Percentiles rank a stretch among this genome's conserved stretches.
Conservation (phyloP, 176 grass and related monocot genomes). For the Elymus sibiricus region DNA sequence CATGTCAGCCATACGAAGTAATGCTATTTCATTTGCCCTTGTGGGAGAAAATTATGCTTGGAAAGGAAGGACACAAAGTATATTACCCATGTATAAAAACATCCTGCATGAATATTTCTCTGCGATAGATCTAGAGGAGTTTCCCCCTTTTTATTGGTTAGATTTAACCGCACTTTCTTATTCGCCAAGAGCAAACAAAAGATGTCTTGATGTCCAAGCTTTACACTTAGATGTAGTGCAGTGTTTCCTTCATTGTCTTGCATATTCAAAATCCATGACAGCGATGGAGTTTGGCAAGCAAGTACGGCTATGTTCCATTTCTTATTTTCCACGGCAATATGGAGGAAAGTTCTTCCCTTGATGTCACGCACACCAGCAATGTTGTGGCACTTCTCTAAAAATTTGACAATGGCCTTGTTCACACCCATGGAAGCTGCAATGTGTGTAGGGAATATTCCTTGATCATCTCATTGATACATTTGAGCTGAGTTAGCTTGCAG, state of each 20-base stretch:
- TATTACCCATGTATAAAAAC: neutral
- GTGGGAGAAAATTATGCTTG: too few species aligned
- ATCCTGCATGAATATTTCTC: neutral
- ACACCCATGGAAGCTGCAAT: too few species aligned
- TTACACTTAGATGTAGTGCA: constrained; percentile 25
- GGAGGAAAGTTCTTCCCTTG: neutral
- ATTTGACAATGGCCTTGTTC: too few species aligned
- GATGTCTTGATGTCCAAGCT: neutral
- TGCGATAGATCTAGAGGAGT: constrained; percentile 17
- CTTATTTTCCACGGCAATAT: neutral
- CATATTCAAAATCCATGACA: constrained; percentile 16
- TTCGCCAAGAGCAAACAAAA: constrained; percentile 1
- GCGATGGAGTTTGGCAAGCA: neutral
- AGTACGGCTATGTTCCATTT: neutral
- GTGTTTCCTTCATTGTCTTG: constrained; percentile 37
- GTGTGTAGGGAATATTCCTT: too few species aligned
- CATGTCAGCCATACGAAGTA: too few species aligned
- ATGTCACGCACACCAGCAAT: neutral
- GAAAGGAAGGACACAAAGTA: too few species aligned
- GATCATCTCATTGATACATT: too few species aligned
- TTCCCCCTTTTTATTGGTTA: constrained; percentile 23
- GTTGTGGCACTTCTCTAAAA: neutral
- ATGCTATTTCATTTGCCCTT: too few species aligned
- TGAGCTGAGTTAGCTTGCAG: too few species aligned
- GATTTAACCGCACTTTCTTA: neutral